A percentile compares a stretch with the other conserved stretches of the same genome.
Conservation (phyloP, 176 grass and related monocot species). For the Ensete ventricosum region DNA sequence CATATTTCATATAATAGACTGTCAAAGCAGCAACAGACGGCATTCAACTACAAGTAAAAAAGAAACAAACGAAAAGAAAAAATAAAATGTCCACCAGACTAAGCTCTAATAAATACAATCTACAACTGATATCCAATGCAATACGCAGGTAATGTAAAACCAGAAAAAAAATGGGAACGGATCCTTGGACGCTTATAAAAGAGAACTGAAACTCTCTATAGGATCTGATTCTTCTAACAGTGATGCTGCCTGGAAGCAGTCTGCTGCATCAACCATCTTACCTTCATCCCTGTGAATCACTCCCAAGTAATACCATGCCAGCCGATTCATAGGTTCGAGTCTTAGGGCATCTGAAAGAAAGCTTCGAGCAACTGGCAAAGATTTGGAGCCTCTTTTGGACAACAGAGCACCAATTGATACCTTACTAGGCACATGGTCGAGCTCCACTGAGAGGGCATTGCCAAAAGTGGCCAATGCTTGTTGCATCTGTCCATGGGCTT, state of each 20-base stretch:
- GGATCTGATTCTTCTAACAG: conserved; percentile 87
- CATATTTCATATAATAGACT: too few species aligned
- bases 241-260: conserved; percentile 80
- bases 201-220: conserved; percentile 62
- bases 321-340: conserved; percentile 62
- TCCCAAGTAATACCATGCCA: conserved; percentile 91
- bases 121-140: conserved; percentile 17
- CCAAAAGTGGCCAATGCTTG: conserved; percentile 49
- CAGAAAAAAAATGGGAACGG: conserved; percentile 15
- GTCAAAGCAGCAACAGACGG: too few species aligned
- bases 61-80: neutral
- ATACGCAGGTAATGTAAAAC: conserved; percentile 24
- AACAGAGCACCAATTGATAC: conserved; percentile 67
- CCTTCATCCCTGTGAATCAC: conserved; percentile 71
- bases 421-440: conserved; percentile 71
- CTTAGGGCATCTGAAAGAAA: conserved; percentile 83
- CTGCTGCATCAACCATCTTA: conserved; percentile 60
- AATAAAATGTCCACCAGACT: neutral
- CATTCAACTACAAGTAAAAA: too few species aligned
- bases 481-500: conserved; percentile 34
- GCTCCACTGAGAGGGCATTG: conserved; percentile 53
- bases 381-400: conserved; percentile 55
- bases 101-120: conserved; percentile 25
- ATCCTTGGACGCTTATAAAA: conserved; percentile 27
- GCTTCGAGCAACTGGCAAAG: conserved; percentile 58